A percentile compares a stretch with the other conserved stretches of the same genome.
These are phyloP conservation scores for Ulota crispa DNA, from an alignment of 225 moss, liverwort and hornwort genomes.

Conservation along the genomic window DNA sequence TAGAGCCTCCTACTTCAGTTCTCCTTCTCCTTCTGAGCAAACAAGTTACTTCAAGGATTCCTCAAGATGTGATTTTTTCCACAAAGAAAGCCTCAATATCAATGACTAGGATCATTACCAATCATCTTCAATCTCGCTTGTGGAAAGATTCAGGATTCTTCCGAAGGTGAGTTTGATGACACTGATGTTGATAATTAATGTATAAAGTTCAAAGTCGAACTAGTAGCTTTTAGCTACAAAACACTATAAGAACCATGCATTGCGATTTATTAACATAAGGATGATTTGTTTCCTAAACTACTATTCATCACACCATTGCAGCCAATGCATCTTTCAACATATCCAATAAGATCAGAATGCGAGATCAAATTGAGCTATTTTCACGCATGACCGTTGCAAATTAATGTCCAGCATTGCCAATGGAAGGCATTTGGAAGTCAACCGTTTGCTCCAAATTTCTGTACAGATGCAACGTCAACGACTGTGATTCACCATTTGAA, in stretches of 20 bases:
- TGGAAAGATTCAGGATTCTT: not conserved
- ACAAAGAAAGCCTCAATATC: not conserved
- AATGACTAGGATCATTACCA: not conserved
- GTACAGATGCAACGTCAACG: not conserved
- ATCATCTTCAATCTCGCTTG: not conserved
- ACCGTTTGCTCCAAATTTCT: not conserved
- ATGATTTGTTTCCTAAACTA: not conserved
- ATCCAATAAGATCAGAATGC: not conserved
- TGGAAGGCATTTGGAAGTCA: not conserved
- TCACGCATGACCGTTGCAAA: not conserved
- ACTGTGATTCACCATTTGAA: not conserved
- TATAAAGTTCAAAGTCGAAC: not conserved
- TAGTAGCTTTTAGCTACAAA: not conserved
- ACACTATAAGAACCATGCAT: not conserved
- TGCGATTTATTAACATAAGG: not conserved
- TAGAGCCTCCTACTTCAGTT: too few relatives aligned
- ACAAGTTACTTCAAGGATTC: not conserved
- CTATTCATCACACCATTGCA: not conserved
- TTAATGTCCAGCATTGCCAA: not conserved
- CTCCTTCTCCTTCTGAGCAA: not conserved
- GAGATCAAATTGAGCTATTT: not conserved
- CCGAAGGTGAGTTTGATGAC: not conserved
- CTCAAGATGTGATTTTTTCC: not conserved
- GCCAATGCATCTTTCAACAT: not conserved
- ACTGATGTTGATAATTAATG: not conserved